A percentile compares a stretch with the other conserved stretches of the same genome.
phyloP scores from a whole-genome alignment of 371 early-diverging fungal genomes.

The Mucor plumbeus region DNA sequence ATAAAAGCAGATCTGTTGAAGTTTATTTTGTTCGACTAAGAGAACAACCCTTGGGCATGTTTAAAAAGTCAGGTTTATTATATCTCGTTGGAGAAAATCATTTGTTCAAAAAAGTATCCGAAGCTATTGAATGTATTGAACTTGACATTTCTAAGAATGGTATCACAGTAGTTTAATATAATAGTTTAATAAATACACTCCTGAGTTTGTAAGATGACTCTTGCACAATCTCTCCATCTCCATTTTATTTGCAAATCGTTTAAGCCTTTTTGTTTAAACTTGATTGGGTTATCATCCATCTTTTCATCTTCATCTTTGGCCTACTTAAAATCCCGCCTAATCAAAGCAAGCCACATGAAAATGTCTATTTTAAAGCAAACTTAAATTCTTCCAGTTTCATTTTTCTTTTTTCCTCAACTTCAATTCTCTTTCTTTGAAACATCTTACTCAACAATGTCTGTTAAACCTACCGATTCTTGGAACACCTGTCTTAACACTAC shows the following conservation, averaged over 20 bases:
- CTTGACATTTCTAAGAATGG: constrained; percentile 6
- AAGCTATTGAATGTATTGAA: constrained; percentile 42
- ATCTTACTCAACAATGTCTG: constrained; percentile 39
- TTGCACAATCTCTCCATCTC: constrained; percentile 18
- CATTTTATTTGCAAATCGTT: constrained; percentile 3
- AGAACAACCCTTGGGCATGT: constrained; percentile 65
- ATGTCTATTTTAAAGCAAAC: constrained; percentile 18
- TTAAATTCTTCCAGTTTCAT: constrained; percentile 1
- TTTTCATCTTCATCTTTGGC: constrained; percentile 21
- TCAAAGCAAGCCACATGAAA: constrained; percentile 25
- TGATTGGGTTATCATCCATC: constrained; percentile 35
- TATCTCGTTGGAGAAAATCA: constrained; percentile 68
- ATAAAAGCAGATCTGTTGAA: constrained; percentile 72
- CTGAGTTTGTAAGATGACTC: constrained; percentile 18
- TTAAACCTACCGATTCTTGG: constrained; percentile 57
- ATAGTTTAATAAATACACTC: not conserved
- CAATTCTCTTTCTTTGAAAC: constrained; percentile 8
- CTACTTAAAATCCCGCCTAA: constrained; percentile 13
- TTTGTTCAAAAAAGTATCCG: constrained; percentile 67
- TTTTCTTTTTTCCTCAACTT: constrained; percentile 18
- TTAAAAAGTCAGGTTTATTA: constrained; percentile 72
- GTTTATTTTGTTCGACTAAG: constrained; percentile 88
- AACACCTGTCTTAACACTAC: constrained; percentile 77
- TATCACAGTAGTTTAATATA: not conserved
- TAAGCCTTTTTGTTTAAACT: constrained; percentile 13